A percentile compares a stretch with the other conserved stretches of the same genome.
phyloP scores from a whole-genome alignment of 306 rosid species.

The Corylus heterophylla region DNA sequence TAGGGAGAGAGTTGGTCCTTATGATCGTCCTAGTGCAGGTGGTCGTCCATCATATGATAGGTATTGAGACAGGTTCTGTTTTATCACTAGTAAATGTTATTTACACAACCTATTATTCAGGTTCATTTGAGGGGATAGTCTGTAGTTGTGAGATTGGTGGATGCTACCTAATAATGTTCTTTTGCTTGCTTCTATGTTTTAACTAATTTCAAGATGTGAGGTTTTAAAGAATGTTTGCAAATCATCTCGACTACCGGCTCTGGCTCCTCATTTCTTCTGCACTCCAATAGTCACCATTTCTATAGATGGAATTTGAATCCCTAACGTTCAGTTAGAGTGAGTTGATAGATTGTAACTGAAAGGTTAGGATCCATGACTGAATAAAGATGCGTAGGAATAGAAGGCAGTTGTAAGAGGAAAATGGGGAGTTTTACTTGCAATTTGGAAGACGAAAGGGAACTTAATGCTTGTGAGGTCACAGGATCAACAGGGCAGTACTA shows the following conservation, averaged over 20 bases:
- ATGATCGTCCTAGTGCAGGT: conserved; percentile 36
- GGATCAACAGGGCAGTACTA: not conserved
- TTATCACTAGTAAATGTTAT: not conserved
- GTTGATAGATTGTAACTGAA: not conserved
- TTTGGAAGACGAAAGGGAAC: not conserved
- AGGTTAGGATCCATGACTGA: conserved; percentile 5
- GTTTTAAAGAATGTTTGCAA: not conserved
- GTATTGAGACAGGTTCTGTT: conserved; percentile 19
- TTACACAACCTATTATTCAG: not conserved
- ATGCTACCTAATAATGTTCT: not conserved
- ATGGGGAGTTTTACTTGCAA: not conserved
- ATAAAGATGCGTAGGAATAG: not conserved
- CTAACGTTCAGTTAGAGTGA: not conserved
- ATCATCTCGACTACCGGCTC: not conserved
- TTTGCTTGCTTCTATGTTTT: conserved; percentile 2
- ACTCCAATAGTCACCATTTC: not conserved
- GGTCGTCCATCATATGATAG: conserved; percentile 32
- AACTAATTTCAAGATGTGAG: not conserved
- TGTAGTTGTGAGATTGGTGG: conserved; percentile 4
- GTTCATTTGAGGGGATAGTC: not conserved
- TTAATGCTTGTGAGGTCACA: not conserved
- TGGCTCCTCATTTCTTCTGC: not conserved
- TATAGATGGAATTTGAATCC: not conserved
- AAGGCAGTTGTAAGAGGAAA: not conserved
- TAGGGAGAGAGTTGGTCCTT: conserved; percentile 36